Base-by-base conservation (phyloP, 1,284 basidiomycete genomes). In the Wolfiporia cocos region DNA sequence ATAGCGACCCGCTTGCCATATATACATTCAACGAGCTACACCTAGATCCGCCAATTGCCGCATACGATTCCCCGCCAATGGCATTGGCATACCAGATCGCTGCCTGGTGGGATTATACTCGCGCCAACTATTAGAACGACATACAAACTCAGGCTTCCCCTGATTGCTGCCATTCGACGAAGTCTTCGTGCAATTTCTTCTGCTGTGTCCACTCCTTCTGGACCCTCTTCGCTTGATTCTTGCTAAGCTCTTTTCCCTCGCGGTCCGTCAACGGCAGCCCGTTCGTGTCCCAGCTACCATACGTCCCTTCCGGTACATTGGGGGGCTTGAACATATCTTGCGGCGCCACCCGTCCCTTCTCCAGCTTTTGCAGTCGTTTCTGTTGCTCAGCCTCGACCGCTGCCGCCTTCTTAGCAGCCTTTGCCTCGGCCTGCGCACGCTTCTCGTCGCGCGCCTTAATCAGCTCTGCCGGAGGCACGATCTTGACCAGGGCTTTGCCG, bases 401-500 rank as follows among this genome's bases (percentile, higher is more conserved):
- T 0, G 82, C 86, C 3, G 81, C 86, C 59, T 96, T 94, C 58
- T 89, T 86, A 9, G 79, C 82, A 0, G 77, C 77, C 62, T 94
- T 94, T 18, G 85, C 89, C 42, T 86, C 83, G 1, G 70, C 69
- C 33, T 73, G 70, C 1, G 77, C 81, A n/a, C 82, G 80, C 68
- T 97, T 98, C 58, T 94, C 94, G 46, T 96, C 92, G 37, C 92
- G 81, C 0, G 82, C 85, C 52, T 76, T 85, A 49, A 90, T 80
- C 26, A 99, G 73, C 47, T 92, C 81, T 5, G 80, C 79, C 0
- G 94, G 84, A 41, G 91, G 73, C 14, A 96, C 88, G 34, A 99
- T 72, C 66, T 99, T 99, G 52, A 98, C 88, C 33, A 99, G 78
- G 3, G 94, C 93, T 53, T 82, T 83, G n/a, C 93, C 93, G 68